Conservation (phyloP, 2,329 filamentous ascomycete genomes). For the Colletotrichum sidae region DNA sequence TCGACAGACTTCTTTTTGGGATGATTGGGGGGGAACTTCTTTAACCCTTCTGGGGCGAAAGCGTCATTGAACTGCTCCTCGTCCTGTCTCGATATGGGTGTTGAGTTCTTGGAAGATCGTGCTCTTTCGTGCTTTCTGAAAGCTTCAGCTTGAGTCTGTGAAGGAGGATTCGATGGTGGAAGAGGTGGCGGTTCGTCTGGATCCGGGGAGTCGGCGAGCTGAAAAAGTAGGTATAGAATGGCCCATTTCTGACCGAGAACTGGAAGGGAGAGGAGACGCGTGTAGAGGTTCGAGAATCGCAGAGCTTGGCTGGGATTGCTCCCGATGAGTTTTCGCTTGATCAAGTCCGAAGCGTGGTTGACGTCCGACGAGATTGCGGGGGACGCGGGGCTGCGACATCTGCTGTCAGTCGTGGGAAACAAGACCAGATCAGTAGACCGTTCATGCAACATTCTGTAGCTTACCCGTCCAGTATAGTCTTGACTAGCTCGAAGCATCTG, state of each 20-base stretch:
- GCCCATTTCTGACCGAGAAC: conserved; percentile 97
- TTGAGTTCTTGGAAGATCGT: conserved; percentile 49
- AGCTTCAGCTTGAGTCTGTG: conserved; percentile 44
- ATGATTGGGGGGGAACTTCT: conserved; percentile 56
- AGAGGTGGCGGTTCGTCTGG: conserved; percentile 63
- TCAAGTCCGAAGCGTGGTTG: conserved; percentile 92
- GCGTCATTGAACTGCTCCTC: conserved; percentile 64
- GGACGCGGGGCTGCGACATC: conserved; percentile 55
- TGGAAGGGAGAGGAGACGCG: conserved; percentile 87
- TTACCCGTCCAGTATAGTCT: conserved; percentile 64
- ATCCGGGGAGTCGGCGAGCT: conserved; percentile 77
- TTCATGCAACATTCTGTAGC: conserved; percentile 19
- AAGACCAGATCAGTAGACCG: not conserved
- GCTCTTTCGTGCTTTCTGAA: conserved; percentile 52
- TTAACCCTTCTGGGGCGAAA: conserved; percentile 65
- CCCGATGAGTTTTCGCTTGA: conserved; percentile 87
- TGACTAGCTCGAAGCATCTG: conserved; percentile 65
- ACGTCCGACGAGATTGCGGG: conserved; percentile 76
- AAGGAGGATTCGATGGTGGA: conserved; percentile 53
- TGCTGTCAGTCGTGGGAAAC: conserved; percentile 5
- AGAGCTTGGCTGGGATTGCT: conserved; percentile 83
- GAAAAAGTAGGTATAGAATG: conserved; percentile 90
- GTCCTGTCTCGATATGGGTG: conserved; percentile 53
- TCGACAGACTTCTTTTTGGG: conserved; percentile 47
- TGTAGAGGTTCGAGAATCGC: conserved; percentile 91